Evolutionary conservation across 2,329 filamentous ascomycete species (phyloP).

Genomic region (Gnomoniopsis smithogilvyi): DNA sequence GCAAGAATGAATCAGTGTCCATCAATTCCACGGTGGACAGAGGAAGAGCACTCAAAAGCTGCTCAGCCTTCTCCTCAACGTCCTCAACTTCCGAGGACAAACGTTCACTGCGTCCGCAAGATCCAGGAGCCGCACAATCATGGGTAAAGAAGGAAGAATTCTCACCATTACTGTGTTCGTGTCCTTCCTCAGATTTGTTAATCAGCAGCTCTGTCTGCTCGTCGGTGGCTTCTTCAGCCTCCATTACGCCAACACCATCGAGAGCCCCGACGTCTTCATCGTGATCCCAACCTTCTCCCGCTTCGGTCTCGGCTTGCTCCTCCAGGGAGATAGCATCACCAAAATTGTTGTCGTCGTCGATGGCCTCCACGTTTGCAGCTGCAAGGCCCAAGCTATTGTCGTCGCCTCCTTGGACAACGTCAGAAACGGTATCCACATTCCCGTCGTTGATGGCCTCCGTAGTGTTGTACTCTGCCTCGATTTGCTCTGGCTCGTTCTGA

Average conservation of each 20-base stretch:
- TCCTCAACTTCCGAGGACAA: neutral
- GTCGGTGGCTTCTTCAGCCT: neutral
- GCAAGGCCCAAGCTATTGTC: neutral
- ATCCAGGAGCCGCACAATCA: neutral
- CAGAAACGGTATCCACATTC: neutral
- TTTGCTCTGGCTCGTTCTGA: neutral
- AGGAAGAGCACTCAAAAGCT: neutral
- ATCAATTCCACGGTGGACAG: neutral
- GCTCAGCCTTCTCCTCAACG: neutral
- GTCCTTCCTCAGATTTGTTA: neutral
- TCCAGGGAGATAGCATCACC: neutral
- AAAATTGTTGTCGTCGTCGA: neutral
- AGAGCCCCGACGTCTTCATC: neutral
- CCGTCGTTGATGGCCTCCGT: neutral
- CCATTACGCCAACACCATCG: neutral
- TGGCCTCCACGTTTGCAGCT: neutral
- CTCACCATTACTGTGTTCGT: constrained; percentile 15
- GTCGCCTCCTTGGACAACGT: neutral
- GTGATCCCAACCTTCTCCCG: neutral
- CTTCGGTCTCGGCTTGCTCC: neutral
- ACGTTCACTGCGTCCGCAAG: constrained; percentile 11
- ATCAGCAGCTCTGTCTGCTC: neutral
- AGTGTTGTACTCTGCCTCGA: neutral
- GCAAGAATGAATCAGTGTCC: neutral
- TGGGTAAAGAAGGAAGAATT: neutral